Evolutionary conservation across 495 filamentous ascomycete species (phyloP).

Genomic region (Evernia prunastri): DNA sequence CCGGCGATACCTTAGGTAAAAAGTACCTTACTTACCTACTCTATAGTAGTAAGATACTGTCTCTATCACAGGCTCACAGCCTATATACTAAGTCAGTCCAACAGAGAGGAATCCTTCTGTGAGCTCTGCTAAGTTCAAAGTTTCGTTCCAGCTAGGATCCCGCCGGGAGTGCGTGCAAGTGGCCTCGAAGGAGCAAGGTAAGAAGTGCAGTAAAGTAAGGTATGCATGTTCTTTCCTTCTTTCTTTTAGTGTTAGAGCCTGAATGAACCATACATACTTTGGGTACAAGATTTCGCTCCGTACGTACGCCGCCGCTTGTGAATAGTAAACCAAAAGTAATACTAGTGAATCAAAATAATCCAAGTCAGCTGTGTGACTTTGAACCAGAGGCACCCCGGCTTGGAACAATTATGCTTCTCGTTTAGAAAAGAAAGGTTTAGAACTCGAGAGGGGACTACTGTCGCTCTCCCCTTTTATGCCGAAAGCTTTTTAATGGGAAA

Average conservation of each 20-base stretch:
- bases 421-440: not conserved
- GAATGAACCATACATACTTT: conserved; percentile 9
- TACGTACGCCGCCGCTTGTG: conserved; percentile 7
- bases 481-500: not conserved
- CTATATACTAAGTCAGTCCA: too few species aligned
- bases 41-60: too few species aligned
- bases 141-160: not conserved
- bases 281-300: conserved; percentile 8
- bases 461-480: not conserved
- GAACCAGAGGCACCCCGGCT: not conserved
- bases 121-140: too few species aligned
- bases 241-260: conserved; percentile 12
- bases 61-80: too few species aligned
- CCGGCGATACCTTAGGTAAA: too few species aligned
- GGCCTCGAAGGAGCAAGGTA: not conserved
- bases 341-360: not conserved
- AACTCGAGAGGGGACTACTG: not conserved
- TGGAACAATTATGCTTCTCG: not conserved
- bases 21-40: too few species aligned
- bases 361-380: not conserved
- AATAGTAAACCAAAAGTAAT: too few species aligned
- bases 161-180: not conserved
- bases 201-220: not conserved
- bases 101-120: too few species aligned
- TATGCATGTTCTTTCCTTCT: not conserved